Evolutionary conservation across 2,329 filamentous ascomycete species (phyloP).

Genomic region (Ophiosphaerella korrae): DNA sequence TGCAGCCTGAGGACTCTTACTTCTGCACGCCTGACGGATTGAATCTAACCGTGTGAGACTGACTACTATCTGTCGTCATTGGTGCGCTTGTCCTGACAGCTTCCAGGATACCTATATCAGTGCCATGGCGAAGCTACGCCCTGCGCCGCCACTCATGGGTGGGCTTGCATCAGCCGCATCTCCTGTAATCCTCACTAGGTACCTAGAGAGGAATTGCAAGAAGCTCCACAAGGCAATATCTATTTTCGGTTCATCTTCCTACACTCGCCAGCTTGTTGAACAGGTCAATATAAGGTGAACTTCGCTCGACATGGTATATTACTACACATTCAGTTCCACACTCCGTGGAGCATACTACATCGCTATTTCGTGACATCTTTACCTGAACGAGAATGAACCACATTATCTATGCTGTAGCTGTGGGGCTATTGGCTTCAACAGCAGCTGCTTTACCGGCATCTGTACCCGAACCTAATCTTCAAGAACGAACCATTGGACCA

Average conservation of each 20-base stretch:
- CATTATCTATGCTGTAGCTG: neutral
- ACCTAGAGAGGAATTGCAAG: neutral
- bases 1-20: too few species aligned
- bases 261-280: too few species aligned
- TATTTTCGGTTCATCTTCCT: neutral
- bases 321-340: too few species aligned
- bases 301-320: too few species aligned
- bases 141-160: neutral
- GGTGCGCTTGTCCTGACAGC: neutral
- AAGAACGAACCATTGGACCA: neutral
- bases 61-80: neutral
- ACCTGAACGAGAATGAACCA: neutral
- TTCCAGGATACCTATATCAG: too few species aligned
- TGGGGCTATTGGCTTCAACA: neutral
- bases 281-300: neutral
- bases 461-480: neutral
- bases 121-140: neutral
- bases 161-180: neutral
- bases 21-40: too few species aligned
- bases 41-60: too few species aligned
- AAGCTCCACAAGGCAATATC: neutral
- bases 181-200: neutral
- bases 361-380: neutral
- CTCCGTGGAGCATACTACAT: neutral
- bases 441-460: conserved; percentile 2